These are phyloP conservation scores for Curvularia spicifera DNA, from an alignment of 2,329 filamentous ascomycete genomes.

Conservation along the genomic window DNA sequence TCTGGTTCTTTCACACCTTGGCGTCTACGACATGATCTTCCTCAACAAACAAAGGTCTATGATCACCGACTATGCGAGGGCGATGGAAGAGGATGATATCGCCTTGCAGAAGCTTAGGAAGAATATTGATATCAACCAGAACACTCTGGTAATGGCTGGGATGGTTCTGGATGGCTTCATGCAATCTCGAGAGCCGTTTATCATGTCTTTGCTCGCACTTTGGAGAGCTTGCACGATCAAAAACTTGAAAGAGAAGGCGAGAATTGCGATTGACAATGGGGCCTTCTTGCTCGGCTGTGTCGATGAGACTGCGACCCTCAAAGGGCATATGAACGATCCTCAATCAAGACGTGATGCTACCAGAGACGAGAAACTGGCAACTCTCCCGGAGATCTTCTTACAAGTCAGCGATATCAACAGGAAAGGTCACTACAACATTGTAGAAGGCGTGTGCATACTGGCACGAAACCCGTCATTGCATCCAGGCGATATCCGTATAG, in stretches of 20 bases:
- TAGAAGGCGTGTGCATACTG: slow-evolving; percentile 80
- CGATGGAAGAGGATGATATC: slow-evolving; percentile 68
- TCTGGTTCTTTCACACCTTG: slow-evolving; percentile 78
- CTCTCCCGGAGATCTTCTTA: slow-evolving; percentile 84
- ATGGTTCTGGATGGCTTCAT: slow-evolving; percentile 86
- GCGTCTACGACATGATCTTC: slow-evolving; percentile 72
- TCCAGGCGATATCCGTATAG: slow-evolving; percentile 87
- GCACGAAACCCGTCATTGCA: slow-evolving; percentile 94
- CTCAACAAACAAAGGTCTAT: slow-evolving; percentile 70
- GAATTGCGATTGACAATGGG: slow-evolving; percentile 79
- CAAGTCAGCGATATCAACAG: slow-evolving; percentile 71
- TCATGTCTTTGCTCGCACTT: slow-evolving; percentile 76
- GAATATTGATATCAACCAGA: slow-evolving; percentile 85
- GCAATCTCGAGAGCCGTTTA: slow-evolving; percentile 75
- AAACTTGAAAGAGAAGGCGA: slow-evolving; percentile 88
- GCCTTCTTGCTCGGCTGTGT: slow-evolving; percentile 88
- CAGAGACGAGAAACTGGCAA: slow-evolving; percentile 48
- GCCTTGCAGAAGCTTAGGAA: slow-evolving; percentile 73
- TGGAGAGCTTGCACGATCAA: slow-evolving; percentile 93
- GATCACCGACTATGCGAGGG: slow-evolving; percentile 70
- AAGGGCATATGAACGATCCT: slow-evolving; percentile 69
- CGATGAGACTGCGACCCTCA: slow-evolving; percentile 79
- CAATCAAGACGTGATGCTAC: slow-evolving; percentile 54
- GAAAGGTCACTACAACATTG: slow-evolving; percentile 64
- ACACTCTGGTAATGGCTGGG: slow-evolving; percentile 73